These are phyloP conservation scores for Metschnikowia kofuensis DNA, from an alignment of 805 yeast species.

Conservation along the genomic window DNA sequence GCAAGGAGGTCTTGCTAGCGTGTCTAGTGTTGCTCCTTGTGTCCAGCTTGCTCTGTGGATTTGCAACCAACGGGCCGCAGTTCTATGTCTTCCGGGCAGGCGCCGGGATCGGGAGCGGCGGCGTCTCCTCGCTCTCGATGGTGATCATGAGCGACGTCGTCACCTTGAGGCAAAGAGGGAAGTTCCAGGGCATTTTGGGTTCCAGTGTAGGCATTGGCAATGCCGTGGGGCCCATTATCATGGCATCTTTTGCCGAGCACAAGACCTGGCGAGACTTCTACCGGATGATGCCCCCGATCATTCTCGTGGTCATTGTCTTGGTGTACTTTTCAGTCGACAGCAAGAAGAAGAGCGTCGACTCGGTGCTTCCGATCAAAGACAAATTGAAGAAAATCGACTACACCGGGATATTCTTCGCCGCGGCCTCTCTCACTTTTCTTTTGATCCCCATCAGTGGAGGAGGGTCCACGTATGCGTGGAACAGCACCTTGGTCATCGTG, in stretches of 20 bases:
- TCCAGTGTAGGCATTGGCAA: conserved; percentile 50
- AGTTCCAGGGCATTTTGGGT: conserved; percentile 54
- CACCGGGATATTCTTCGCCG: conserved; percentile 47
- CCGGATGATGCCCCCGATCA: conserved; percentile 45
- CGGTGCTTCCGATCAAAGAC: conserved; percentile 28
- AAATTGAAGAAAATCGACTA: conserved; percentile 50
- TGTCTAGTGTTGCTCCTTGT: conserved; percentile 45
- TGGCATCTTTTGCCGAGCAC: conserved; percentile 46
- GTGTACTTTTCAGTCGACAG: conserved; percentile 37
- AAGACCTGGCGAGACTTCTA: conserved; percentile 56
- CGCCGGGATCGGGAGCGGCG: conserved; percentile 61
- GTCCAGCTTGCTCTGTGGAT: conserved; percentile 45
- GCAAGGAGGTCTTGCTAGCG: conserved; percentile 43
- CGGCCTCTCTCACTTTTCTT: conserved; percentile 47
- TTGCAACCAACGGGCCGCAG: conserved; percentile 40
- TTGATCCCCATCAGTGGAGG: conserved; percentile 62
- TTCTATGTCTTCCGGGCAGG: conserved; percentile 50
- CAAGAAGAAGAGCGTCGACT: conserved; percentile 21
- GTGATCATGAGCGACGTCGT: conserved; percentile 56
- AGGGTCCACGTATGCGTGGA: conserved; percentile 58
- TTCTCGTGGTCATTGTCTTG: conserved; percentile 28
- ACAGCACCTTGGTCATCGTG: conserved; percentile 35
- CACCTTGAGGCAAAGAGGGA: conserved; percentile 50
- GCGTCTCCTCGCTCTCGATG: conserved; percentile 48
- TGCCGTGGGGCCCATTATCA: conserved; percentile 54